These are phyloP conservation scores for Rutstroemia sp. DNA, from an alignment of 2,329 filamentous ascomycete species.

Conservation along the genomic window DNA sequence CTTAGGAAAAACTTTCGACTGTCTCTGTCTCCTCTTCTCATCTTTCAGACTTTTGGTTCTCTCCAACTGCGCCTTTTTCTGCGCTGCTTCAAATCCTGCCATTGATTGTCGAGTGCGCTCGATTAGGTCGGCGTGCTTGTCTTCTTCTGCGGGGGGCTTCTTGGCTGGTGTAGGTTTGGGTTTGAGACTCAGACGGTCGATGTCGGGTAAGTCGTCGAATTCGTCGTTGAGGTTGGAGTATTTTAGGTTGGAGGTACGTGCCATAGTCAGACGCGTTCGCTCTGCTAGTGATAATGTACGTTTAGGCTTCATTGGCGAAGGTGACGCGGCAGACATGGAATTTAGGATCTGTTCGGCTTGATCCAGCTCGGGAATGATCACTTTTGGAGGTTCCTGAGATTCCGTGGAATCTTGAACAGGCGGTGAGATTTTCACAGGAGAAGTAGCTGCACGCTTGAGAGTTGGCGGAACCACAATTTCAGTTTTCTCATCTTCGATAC, in stretches of 20 bases:
- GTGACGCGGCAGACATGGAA: conserved; percentile 47
- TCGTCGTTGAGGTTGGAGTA: conserved; percentile 26
- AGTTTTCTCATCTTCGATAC: not conserved
- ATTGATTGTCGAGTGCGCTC: conserved; percentile 54
- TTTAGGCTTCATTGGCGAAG: conserved; percentile 49
- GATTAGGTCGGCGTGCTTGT: conserved; percentile 33
- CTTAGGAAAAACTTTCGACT: conserved; percentile 39
- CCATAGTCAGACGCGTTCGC: conserved; percentile 76
- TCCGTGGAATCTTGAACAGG: not conserved
- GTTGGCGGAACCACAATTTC: not conserved
- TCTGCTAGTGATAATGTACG: conserved; percentile 62
- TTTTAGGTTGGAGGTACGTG: conserved; percentile 42
- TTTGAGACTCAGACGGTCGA: conserved; percentile 20
- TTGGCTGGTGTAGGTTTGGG: conserved; percentile 13
- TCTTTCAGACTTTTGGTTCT: conserved; percentile 39
- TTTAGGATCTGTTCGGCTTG: conserved; percentile 50
- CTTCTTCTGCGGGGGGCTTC: conserved; percentile 9
- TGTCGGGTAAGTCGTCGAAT: conserved; percentile 24
- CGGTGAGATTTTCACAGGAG: not conserved
- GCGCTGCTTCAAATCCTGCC: conserved; percentile 53
- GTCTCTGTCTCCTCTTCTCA: conserved; percentile 38
- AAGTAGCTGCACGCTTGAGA: conserved; percentile 1
- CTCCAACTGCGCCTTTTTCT: conserved; percentile 53
- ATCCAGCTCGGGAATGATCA: conserved; percentile 26
- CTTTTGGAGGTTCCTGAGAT: not conserved